Evolutionary conservation across 805 yeast genomes (phyloP).

Genomic region (Metschnikowia colocasiae): DNA sequence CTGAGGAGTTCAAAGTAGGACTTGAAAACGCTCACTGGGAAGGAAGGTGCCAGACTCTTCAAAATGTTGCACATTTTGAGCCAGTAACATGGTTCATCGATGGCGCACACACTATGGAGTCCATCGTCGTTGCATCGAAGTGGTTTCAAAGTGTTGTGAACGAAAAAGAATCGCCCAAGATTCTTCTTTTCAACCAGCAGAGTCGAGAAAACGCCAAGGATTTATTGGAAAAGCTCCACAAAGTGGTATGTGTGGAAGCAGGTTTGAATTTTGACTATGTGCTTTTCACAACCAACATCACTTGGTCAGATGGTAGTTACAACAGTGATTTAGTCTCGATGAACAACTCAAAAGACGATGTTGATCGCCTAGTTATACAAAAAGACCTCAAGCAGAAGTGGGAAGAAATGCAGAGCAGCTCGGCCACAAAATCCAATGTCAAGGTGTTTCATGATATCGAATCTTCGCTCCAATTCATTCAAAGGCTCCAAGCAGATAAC

Average conservation of each 20-base stretch:
- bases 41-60: slow-evolving; percentile 87
- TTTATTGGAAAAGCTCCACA: slow-evolving; percentile 53
- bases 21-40: slow-evolving; percentile 76
- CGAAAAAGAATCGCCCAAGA: slow-evolving; percentile 26
- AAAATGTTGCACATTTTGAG: slow-evolving; percentile 35
- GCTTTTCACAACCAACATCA: slow-evolving; percentile 85
- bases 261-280: slow-evolving; percentile 63
- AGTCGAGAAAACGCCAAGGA: slow-evolving; percentile 73
- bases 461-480: slow-evolving; percentile 56
- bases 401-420: slow-evolving; percentile 44
- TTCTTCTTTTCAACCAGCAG: slow-evolving; percentile 89
- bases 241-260: slow-evolving; percentile 33
- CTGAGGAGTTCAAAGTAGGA: slow-evolving; percentile 53
- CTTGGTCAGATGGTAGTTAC: slow-evolving; percentile 81
- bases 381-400: slow-evolving; percentile 68
- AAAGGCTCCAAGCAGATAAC: slow-evolving; percentile 36
- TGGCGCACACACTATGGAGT: slow-evolving; percentile 94
- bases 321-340: slow-evolving; percentile 80
- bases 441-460: slow-evolving; percentile 74
- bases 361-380: slow-evolving; percentile 80
- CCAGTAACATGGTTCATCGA: slow-evolving; percentile 77
- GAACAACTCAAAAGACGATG: slow-evolving; percentile 74
- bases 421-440: slow-evolving; percentile 26
- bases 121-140: slow-evolving; percentile 71
- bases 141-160: slow-evolving; percentile 56